phyloP scores from a whole-genome alignment of 805 yeast species.

The Kodamaea neixiangensis region DNA sequence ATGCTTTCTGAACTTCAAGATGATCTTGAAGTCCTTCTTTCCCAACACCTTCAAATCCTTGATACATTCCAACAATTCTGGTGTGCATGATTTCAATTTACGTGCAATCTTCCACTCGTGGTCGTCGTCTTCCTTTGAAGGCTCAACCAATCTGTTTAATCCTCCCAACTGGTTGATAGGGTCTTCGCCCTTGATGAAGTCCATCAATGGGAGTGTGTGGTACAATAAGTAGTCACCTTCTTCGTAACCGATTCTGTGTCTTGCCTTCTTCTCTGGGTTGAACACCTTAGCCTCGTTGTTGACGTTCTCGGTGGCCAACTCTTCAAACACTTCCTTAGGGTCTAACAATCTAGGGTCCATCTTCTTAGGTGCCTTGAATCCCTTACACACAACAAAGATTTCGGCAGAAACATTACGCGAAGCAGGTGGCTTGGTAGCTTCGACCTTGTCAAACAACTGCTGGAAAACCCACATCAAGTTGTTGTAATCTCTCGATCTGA shows the following conservation, averaged over 20 bases:
- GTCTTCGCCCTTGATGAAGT: constrained; percentile 78
- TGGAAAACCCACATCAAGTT: constrained; percentile 97
- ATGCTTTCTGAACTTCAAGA: constrained; percentile 85
- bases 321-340: constrained; percentile 93
- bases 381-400: constrained; percentile 94
- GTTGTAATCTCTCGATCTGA: constrained; percentile 98
- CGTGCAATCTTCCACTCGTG: constrained; percentile 72
- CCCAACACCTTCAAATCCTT: constrained; percentile 94
- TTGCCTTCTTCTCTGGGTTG: constrained; percentile 88
- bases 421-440: constrained; percentile 98
- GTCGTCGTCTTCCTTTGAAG: constrained; percentile 42
- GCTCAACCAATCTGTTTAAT: constrained; percentile 64
- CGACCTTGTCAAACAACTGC: constrained; percentile 93
- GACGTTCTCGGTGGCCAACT: constrained; percentile 64
- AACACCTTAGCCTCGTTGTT: constrained; percentile 87
- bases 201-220: constrained; percentile 73
- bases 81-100: constrained; percentile 74
- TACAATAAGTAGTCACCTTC: constrained; percentile 81
- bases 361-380: constrained; percentile 94
- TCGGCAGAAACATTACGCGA: constrained; percentile 99
- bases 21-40: constrained; percentile 83
- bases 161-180: constrained; percentile 83
- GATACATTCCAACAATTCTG: constrained; percentile 78
- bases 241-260: constrained; percentile 95
- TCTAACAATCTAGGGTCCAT: constrained; percentile 91